These are phyloP conservation scores for Fusarium chuoi DNA, from an alignment of 2,329 filamentous ascomycete genomes.

Conservation along the genomic window DNA sequence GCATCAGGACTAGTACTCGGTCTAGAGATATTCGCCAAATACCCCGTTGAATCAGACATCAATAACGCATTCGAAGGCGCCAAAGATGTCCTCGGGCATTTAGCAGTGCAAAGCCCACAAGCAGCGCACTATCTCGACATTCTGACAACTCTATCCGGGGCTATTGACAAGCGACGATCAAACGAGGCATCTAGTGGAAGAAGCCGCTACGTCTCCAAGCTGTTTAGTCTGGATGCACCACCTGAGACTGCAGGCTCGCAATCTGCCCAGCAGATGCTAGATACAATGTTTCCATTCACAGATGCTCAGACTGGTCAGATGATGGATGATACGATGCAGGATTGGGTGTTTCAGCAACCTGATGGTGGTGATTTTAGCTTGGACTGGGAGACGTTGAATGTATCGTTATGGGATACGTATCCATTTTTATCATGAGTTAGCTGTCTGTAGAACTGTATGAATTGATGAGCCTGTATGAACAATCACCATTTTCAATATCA, in stretches of 20 bases:
- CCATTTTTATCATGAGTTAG: slow-evolving; percentile 32
- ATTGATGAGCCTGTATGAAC: background rate
- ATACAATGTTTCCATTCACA: background rate
- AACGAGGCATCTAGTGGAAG: slow-evolving; percentile 30
- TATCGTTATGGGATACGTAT: slow-evolving; percentile 42
- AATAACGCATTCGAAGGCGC: slow-evolving; percentile 61
- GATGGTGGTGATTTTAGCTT: slow-evolving; percentile 33
- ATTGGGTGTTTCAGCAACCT: slow-evolving; percentile 29
- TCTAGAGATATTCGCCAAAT: slow-evolving; percentile 64
- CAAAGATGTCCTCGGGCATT: slow-evolving; percentile 58
- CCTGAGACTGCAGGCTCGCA: background rate
- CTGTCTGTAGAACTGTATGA: background rate
- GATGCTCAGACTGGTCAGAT: background rate
- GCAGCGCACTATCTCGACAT: slow-evolving; percentile 69
- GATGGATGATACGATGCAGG: slow-evolving; percentile 13
- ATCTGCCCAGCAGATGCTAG: background rate
- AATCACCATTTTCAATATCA: background rate
- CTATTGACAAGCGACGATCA: slow-evolving; percentile 47
- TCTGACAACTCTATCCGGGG: slow-evolving; percentile 57
- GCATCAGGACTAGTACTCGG: slow-evolving; percentile 67
- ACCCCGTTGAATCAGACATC: slow-evolving; percentile 56
- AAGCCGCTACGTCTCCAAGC: slow-evolving; percentile 39
- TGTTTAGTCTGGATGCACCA: slow-evolving; percentile 29
- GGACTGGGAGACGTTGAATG: slow-evolving; percentile 41
- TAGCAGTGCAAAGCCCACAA: slow-evolving; percentile 63